phyloP scores from a whole-genome alignment of 2,329 filamentous ascomycete genomes.

The Colletotrichum euphorbiae region DNA sequence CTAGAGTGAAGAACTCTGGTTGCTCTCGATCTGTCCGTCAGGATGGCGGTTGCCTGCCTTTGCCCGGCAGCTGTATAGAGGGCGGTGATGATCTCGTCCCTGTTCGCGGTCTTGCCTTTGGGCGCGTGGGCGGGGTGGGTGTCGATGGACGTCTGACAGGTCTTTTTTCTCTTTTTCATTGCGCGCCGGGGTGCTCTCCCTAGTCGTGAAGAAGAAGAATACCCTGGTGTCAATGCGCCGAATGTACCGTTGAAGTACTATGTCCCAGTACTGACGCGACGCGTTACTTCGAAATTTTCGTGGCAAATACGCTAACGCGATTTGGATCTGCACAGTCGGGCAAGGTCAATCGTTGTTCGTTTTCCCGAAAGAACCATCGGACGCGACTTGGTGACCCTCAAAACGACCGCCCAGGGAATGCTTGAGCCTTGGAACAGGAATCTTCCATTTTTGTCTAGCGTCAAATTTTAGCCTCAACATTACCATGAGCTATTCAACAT shows the following conservation, averaged over 20 bases:
- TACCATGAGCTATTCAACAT: background rate
- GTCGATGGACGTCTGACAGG: slow-evolving; percentile 92
- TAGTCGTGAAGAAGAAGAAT: slow-evolving; percentile 63
- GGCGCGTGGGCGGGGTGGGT: slow-evolving; percentile 83
- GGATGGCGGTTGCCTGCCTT: slow-evolving; percentile 62
- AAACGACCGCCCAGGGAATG: background rate
- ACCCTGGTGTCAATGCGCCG: background rate
- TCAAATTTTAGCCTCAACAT: slow-evolving; percentile 4
- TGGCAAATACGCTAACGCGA: background rate
- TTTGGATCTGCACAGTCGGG: background rate
- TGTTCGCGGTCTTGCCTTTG: slow-evolving; percentile 77
- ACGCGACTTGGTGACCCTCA: background rate
- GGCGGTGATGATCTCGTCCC: slow-evolving; percentile 95
- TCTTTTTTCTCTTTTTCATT: slow-evolving; percentile 68
- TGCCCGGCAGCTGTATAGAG: slow-evolving; percentile 73
- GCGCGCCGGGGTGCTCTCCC: slow-evolving; percentile 56
- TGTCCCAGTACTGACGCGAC: background rate
- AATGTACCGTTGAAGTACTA: background rate
- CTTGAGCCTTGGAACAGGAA: background rate
- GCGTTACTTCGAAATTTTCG: background rate
- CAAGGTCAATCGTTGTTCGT: background rate
- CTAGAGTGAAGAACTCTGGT: slow-evolving; percentile 82
- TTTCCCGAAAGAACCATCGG: background rate
- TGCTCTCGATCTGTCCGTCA: slow-evolving; percentile 71
- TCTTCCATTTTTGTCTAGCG: slow-evolving; percentile 17